Conservation (phyloP, 805 yeast genomes). For the Kodamaea hsintzibuensis region DNA sequence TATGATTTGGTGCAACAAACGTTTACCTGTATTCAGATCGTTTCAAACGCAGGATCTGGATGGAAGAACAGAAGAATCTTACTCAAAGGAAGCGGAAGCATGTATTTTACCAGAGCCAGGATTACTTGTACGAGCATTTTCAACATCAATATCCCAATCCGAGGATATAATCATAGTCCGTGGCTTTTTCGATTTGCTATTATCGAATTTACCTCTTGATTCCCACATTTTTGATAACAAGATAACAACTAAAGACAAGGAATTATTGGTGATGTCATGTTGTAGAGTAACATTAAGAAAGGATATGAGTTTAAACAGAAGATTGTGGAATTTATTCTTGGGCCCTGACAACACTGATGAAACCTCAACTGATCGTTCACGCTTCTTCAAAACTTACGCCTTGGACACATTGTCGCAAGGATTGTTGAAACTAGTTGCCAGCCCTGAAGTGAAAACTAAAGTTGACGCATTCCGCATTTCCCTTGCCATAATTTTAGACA, state of each 20-base stretch:
- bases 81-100: conserved; percentile 52
- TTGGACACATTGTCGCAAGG: conserved; percentile 51
- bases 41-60: conserved; percentile 23
- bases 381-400: conserved; percentile 65
- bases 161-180: conserved; percentile 71
- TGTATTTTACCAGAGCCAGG: conserved; percentile 80
- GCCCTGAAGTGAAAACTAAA: conserved; percentile 18
- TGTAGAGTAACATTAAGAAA: conserved; percentile 69
- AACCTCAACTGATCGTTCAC: conserved; percentile 30
- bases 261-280: conserved; percentile 59
- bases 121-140: conserved; percentile 69
- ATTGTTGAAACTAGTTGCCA: conserved; percentile 47
- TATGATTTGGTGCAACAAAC: conserved; percentile 66
- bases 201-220: conserved; percentile 64
- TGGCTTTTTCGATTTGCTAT: conserved; percentile 82
- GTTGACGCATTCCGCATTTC: conserved; percentile 59
- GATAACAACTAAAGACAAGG: conserved; percentile 54
- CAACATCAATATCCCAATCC: conserved; percentile 55
- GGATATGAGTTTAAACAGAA: conserved; percentile 92
- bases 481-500: conserved; percentile 71
- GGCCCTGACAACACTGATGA: conserved; percentile 60
- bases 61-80: conserved; percentile 17
- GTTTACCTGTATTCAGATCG: conserved; percentile 60
- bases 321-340: conserved; percentile 90
- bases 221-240: conserved; percentile 54